phyloP scores from a whole-genome alignment of 2,329 filamentous ascomycete genomes.

The Colletotrichum chrysophilum region DNA sequence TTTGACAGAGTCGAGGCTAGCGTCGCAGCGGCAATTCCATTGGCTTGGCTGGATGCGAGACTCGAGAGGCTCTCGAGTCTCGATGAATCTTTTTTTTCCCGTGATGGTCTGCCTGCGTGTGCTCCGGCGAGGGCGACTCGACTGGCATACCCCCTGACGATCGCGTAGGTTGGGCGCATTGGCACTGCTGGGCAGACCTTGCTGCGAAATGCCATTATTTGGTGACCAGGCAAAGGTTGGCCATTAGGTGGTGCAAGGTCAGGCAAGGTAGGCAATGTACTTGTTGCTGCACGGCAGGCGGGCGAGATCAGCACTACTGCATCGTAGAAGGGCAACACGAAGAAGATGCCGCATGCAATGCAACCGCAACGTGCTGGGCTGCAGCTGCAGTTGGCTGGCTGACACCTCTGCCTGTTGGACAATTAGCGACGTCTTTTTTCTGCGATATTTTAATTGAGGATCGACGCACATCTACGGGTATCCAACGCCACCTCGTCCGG shows the following conservation, averaged over 20 bases:
- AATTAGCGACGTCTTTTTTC: not conserved
- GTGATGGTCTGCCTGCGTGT: not conserved
- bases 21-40: not conserved
- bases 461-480: not conserved
- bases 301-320: not conserved
- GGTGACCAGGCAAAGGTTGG: not conserved
- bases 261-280: not conserved
- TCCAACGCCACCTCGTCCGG: slow-evolving; percentile 1
- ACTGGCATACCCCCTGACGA: not conserved
- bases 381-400: slow-evolving; percentile 1
- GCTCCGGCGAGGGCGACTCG: not conserved
- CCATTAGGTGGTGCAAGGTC: not conserved
- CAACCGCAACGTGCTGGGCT: slow-evolving; percentile 4
- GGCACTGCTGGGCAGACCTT: not conserved
- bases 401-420: not conserved
- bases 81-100: not conserved
- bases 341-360: slow-evolving; percentile 6
- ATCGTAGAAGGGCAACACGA: not conserved
- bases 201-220: not conserved
- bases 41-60: slow-evolving; percentile 6
- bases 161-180: not conserved
- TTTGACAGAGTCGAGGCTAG: slow-evolving; percentile 11
- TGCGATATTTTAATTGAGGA: not conserved
- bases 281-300: not conserved
- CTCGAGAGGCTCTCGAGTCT: not conserved